These are phyloP conservation scores for Penstemon davidsonii DNA, from an alignment of 257 asterid species.

Conservation along the genomic window DNA sequence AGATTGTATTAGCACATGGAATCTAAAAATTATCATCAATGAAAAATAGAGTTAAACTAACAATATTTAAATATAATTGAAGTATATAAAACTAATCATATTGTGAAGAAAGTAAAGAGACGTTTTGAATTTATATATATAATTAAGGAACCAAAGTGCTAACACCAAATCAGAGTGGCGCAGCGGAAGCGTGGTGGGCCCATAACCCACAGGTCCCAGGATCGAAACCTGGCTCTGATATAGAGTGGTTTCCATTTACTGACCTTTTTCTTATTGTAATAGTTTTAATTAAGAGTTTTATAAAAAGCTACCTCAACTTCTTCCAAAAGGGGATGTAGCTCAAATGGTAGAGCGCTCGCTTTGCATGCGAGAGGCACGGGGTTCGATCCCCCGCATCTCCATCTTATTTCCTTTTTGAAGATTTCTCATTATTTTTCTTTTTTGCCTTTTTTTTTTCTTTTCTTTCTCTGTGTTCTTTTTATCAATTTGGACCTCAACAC, in stretches of 20 bases:
- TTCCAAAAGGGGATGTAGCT: slow-evolving; percentile 65
- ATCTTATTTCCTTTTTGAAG: not conserved
- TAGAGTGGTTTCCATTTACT: not conserved
- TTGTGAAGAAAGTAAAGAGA: too few species aligned
- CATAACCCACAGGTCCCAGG: slow-evolving; percentile 99
- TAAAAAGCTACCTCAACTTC: too few species aligned
- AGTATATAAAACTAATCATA: too few species aligned
- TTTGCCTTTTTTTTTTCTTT: not conserved
- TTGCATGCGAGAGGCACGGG: slow-evolving; percentile 95
- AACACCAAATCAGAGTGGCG: slow-evolving; percentile 85
- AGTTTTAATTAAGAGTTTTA: too few species aligned
- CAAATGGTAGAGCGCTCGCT: slow-evolving; percentile 92
- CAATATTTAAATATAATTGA: too few species aligned
- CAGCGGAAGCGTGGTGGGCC: slow-evolving; percentile 99
- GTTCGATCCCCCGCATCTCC: slow-evolving; percentile 74
- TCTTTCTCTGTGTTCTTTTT: too few species aligned
- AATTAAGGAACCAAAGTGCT: not conserved
- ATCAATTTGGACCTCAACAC: too few species aligned
- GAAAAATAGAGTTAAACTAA: too few species aligned
- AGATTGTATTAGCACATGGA: too few species aligned
- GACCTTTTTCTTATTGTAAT: too few species aligned
- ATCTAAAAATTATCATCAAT: too few species aligned
- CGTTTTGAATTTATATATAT: too few species aligned
- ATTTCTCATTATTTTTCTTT: not conserved
- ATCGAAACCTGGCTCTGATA: slow-evolving; percentile 99